Base-by-base conservation (phyloP, 352 stramenopile species). In the Pythium monospermum region DNA sequence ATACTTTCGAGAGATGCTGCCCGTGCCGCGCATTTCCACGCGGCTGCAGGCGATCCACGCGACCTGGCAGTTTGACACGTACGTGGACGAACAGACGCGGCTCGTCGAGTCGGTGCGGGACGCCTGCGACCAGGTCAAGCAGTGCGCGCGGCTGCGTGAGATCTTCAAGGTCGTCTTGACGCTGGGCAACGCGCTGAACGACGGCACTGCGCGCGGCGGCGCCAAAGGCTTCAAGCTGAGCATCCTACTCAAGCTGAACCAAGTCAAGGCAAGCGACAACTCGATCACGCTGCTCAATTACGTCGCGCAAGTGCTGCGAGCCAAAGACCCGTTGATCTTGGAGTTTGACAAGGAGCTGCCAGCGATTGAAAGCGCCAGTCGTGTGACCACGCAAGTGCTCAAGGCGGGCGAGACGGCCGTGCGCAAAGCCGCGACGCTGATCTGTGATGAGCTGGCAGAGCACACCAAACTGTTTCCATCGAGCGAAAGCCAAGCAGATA, bases 101-200 rank as follows among this genome's bases (percentile, higher is more conserved):
- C 83, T 92, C 42, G 52, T 94, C 15, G 83, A 94, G 53, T 91
- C 80, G 11, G 55, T 94, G 8, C 72, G 80, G n/a, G 81, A 81
- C 40, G 81, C 83, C 5, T 92, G 77, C 0, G 81, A 94, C 19
- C 79, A 94, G 73, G 73, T 94, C 12, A 46, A 64, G 15, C 80
- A 94, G 47, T 91, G 78, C 40, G 73, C 83, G 36, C 90, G 89
- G 48, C 86, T 94, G 38, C 79, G 79, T 11, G 71, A 68, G 22
- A 76, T 94, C 16, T 37, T 94, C 32, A 80, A 94, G 56, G 53
- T 90, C 35, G 85, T 97, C 32, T 48, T 96, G n/a, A 83, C 85
- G 3, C 79, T 97, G 23, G 90, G 90, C 8, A 97, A 97, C 68
- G 96, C 96, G 53, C 63, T 97, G 48, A 97, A 97, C 58, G 88